Conservation (phyloP, 768 basidiomycete species). For the Hygrophoropsis aurantiaca region DNA sequence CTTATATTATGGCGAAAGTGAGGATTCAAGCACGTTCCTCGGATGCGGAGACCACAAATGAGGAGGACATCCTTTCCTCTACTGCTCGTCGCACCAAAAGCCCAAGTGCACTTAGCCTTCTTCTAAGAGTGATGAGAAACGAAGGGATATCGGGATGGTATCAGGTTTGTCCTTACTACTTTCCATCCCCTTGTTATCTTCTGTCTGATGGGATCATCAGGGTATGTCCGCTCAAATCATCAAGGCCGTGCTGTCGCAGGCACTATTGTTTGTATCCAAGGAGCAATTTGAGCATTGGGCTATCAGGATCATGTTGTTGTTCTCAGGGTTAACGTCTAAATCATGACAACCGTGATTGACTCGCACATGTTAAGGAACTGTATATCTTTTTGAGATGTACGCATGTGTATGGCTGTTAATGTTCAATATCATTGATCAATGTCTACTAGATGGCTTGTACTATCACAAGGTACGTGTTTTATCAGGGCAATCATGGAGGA, state of each 20-base stretch:
- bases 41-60: conserved; percentile 41
- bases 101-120: conserved; percentile 74
- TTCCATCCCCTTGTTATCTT: not conserved
- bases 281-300: conserved; percentile 95
- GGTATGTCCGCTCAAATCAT: conserved; percentile 96
- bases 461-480: too few relatives aligned
- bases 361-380: too few relatives aligned
- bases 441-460: too few relatives aligned
- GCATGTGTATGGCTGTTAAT: too few relatives aligned
- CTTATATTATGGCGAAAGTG: conserved; percentile 96
- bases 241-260: conserved; percentile 95
- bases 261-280: conserved; percentile 94
- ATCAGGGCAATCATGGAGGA: too few relatives aligned
- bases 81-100: conserved; percentile 35
- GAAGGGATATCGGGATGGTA: conserved; percentile 95
- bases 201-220: conserved; percentile 37
- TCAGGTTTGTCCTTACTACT: conserved; percentile 56
- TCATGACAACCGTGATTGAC: conserved; percentile 7
- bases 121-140: conserved; percentile 65
- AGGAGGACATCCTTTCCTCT: conserved; percentile 34
- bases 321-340: conserved; percentile 29
- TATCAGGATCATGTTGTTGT: conserved; percentile 62
- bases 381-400: too few relatives aligned
- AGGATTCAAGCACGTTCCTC: conserved; percentile 85
- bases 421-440: too few relatives aligned